These are phyloP conservation scores for Fulvia fulva DNA, from an alignment of 2,329 filamentous ascomycete genomes.

Conservation along the genomic window DNA sequence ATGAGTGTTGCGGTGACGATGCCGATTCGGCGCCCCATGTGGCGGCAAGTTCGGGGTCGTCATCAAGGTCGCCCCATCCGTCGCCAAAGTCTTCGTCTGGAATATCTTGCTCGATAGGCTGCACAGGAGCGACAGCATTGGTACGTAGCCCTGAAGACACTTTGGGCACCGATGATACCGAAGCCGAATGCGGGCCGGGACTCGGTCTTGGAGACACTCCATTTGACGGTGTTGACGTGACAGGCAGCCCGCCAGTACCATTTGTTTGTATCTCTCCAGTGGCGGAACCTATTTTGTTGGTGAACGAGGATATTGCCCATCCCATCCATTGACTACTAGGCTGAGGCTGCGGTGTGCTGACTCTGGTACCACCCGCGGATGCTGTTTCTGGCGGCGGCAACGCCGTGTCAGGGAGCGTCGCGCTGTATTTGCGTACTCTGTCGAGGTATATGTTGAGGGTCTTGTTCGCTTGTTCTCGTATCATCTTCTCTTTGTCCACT, in stretches of 20 bases:
- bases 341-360: slow-evolving; percentile 69
- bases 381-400: slow-evolving; percentile 60
- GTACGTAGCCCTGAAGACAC: slow-evolving; percentile 28
- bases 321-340: slow-evolving; percentile 69
- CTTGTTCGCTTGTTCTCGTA: slow-evolving; percentile 88
- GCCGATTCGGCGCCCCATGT: slow-evolving; percentile 13
- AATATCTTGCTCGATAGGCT: slow-evolving; percentile 47
- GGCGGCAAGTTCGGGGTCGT: slow-evolving; percentile 41
- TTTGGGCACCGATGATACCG: slow-evolving; percentile 28
- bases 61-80: slow-evolving; percentile 67
- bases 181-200: slow-evolving; percentile 25
- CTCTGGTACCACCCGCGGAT: slow-evolving; percentile 54
- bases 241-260: slow-evolving; percentile 36
- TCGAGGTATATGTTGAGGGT: slow-evolving; percentile 82
- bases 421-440: slow-evolving; percentile 73
- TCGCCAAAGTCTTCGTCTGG: slow-evolving; percentile 42
- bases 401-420: slow-evolving; percentile 73
- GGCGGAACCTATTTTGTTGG: slow-evolving; percentile 82
- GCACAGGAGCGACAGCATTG: slow-evolving; percentile 34
- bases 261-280: slow-evolving; percentile 77
- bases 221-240: slow-evolving; percentile 40
- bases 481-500: slow-evolving; percentile 90
- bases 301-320: slow-evolving; percentile 98
- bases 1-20: slow-evolving; percentile 32
- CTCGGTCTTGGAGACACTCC: slow-evolving; percentile 30